Evolutionary conservation across 2,329 filamentous ascomycete genomes (phyloP).

Genomic region (Pseudogymnoascus sp.): DNA sequence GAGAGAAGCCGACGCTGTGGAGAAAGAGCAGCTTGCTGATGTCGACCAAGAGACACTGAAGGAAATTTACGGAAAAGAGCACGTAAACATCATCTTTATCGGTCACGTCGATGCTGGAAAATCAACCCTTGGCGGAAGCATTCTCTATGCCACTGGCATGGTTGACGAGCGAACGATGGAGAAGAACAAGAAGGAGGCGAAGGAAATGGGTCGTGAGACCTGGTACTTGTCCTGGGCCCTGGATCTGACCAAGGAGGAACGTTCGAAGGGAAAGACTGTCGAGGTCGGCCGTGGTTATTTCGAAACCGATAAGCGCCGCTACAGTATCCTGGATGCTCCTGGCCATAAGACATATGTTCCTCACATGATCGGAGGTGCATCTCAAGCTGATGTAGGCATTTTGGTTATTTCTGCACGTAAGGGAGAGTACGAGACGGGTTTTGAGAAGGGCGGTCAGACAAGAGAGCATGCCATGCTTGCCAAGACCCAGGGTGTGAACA

Average conservation of each 20-base stretch:
- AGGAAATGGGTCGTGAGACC: constrained; percentile 90
- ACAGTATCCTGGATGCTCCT: constrained; percentile 93
- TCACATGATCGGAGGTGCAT: constrained; percentile 94
- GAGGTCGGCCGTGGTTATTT: constrained; percentile 95
- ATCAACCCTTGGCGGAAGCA: constrained; percentile 88
- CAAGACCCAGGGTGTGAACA: constrained; percentile 97
- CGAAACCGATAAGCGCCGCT: constrained; percentile 91
- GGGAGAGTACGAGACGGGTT: constrained; percentile 97
- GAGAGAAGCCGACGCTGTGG: constrained; percentile 73
- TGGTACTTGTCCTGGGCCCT: constrained; percentile 99
- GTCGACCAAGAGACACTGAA: constrained; percentile 78
- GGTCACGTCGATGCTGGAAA: constrained; percentile 98
- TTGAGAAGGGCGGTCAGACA: constrained; percentile 93
- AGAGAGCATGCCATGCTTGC: constrained; percentile 96
- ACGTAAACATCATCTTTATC: constrained; percentile 93
- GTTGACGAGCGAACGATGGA: constrained; percentile 98
- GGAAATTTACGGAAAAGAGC: constrained; percentile 92
- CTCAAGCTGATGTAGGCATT: constrained; percentile 88
- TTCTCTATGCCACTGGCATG: constrained; percentile 92
- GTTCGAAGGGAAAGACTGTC: constrained; percentile 94
- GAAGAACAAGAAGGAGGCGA: constrained; percentile 95
- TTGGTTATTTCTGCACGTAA: constrained; percentile 94
- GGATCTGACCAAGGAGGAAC: constrained; percentile 93
- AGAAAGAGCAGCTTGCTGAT: constrained; percentile 62
- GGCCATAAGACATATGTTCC: constrained; percentile 98